phyloP scores from a whole-genome alignment of 2,329 filamentous ascomycete species.

The Fusarium tuaranense region DNA sequence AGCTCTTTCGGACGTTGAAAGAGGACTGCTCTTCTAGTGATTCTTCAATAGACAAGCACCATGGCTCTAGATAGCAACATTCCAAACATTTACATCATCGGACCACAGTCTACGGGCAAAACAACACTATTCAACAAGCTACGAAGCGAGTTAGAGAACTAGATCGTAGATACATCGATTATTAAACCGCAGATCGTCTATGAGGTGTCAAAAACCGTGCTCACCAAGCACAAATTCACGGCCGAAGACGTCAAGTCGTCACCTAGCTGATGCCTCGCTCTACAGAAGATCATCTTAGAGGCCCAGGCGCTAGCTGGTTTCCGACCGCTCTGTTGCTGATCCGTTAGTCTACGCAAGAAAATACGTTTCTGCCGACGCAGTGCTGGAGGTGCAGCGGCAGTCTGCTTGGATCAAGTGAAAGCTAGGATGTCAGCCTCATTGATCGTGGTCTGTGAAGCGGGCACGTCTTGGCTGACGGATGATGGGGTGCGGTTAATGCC shows the following conservation, averaged over 20 bases:
- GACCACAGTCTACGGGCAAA: no score
- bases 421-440: slow-evolving; percentile 48
- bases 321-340: slow-evolving; percentile 57
- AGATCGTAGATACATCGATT: slow-evolving; percentile 5
- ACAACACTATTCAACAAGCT: slow-evolving; percentile 56
- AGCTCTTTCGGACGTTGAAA: no score
- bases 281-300: slow-evolving; percentile 53
- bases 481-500: slow-evolving; percentile 36
- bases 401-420: slow-evolving; percentile 46
- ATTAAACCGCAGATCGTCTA: slow-evolving; percentile 44
- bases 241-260: slow-evolving; percentile 49
- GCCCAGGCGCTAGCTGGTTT: slow-evolving; percentile 52
- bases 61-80: no score
- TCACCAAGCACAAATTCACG: slow-evolving; percentile 48
- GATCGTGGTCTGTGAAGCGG: slow-evolving; percentile 53
- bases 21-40: no score
- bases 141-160: slow-evolving; percentile 34
- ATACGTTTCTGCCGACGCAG: slow-evolving; percentile 46
- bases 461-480: slow-evolving; percentile 23
- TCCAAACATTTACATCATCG: no score
- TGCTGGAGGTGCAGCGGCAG: slow-evolving; percentile 26
- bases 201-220: slow-evolving; percentile 53
- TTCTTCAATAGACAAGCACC: no score
- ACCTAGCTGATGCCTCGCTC: slow-evolving; percentile 44
- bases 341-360: slow-evolving; percentile 54